Conservation (phyloP, 1,139 yeast genomes). For the Petasospora fabianii region DNA sequence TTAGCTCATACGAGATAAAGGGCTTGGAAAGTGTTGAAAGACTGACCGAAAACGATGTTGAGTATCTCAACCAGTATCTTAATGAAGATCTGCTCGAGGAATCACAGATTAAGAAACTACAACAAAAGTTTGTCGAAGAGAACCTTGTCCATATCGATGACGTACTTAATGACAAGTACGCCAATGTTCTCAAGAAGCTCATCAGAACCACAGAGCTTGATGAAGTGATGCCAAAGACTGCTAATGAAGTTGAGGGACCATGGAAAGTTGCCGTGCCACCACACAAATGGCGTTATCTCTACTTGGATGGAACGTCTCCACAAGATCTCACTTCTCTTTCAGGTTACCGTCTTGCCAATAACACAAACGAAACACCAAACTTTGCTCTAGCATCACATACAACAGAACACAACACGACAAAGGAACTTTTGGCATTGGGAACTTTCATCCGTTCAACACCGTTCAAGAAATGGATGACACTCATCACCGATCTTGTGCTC, state of each 20-base stretch:
- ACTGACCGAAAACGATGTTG: constrained; percentile 38
- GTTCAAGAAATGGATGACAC: constrained; percentile 67
- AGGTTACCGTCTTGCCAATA: constrained; percentile 33
- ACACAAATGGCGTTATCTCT: constrained; percentile 84
- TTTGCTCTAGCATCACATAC: constrained; percentile 37
- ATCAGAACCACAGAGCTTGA: constrained; percentile 53
- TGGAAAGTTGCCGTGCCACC: constrained; percentile 96
- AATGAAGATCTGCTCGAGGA: constrained; percentile 50
- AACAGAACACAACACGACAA: constrained; percentile 28
- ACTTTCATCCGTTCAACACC: constrained; percentile 54
- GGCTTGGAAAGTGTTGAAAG: constrained; percentile 19
- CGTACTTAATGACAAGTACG: constrained; percentile 56
- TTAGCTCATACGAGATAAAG: constrained; percentile 29
- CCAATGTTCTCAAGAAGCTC: constrained; percentile 41
- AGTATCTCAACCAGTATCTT: constrained; percentile 49
- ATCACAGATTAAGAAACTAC: constrained; percentile 42
- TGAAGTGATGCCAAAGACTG: constrained; percentile 57
- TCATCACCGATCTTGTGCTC: constrained; percentile 62
- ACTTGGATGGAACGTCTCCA: constrained; percentile 62
- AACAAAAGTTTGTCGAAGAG: constrained; percentile 54
- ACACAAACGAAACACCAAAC: constrained; percentile 51
- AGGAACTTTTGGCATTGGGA: constrained; percentile 50
- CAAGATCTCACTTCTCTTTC: constrained; percentile 29
- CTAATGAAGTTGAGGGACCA: constrained; percentile 58
- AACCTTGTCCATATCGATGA: constrained; percentile 66